phyloP scores from a whole-genome alignment of 1,284 basidiomycete species.

The Meira nashicola region DNA sequence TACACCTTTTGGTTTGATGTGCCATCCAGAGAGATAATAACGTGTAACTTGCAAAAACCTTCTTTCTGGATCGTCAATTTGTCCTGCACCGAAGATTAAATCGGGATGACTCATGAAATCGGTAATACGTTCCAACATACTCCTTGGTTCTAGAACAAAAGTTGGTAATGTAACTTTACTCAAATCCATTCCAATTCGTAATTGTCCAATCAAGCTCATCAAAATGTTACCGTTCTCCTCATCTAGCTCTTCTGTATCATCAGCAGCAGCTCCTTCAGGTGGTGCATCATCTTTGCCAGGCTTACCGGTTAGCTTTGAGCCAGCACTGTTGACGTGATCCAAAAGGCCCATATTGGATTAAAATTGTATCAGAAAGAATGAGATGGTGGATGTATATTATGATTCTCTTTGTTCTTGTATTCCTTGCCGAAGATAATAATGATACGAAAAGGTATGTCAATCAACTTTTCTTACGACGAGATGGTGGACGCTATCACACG shows the following conservation, averaged over 20 bases:
- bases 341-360: conserved; percentile 37
- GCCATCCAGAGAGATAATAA: conserved; percentile 98
- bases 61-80: conserved; percentile 74
- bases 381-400: no score
- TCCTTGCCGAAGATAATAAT: no score
- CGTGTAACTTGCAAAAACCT: conserved; percentile 84
- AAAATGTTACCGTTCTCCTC: conserved; percentile 55
- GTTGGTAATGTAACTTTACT: conserved; percentile 69
- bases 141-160: conserved; percentile 50
- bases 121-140: conserved; percentile 54
- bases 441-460: no score
- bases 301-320: conserved; percentile 23
- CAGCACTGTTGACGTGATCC: conserved; percentile 42
- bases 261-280: conserved; percentile 48
- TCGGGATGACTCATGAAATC: conserved; percentile 99
- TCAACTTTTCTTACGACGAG: no score
- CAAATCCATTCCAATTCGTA: conserved; percentile 89
- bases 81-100: conserved; percentile 84
- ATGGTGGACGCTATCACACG: no score
- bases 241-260: conserved; percentile 54
- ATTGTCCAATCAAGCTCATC: conserved; percentile 68
- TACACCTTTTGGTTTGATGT: conserved; percentile 98
- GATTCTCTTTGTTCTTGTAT: no score
- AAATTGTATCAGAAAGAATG: no score
- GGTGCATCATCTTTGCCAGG: conserved; percentile 36